Evolutionary conservation across 179 eudicot species (phyloP).

Genomic region (Amaranthus tricolor): DNA sequence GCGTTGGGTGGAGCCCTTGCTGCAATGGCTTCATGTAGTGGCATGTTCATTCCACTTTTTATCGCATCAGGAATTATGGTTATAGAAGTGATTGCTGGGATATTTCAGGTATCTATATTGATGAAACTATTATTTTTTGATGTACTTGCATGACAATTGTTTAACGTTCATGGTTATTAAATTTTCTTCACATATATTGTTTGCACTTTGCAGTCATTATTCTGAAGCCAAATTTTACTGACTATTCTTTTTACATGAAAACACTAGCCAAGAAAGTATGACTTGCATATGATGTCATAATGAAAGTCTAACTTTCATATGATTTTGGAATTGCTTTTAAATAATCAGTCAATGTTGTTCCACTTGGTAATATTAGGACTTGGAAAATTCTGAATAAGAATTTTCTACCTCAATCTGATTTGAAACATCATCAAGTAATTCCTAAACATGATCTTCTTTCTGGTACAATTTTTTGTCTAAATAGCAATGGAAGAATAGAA

Average conservation of each 20-base stretch:
- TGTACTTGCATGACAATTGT: not conserved
- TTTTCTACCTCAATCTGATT: not conserved
- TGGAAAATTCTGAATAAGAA: too few relatives aligned
- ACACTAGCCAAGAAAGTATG: not conserved
- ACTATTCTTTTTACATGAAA: not conserved
- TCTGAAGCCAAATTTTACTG: not conserved
- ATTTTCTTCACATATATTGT: not conserved
- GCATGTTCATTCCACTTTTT: conserved; percentile 87
- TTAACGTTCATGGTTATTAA: not conserved
- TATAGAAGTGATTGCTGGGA: conserved; percentile 56
- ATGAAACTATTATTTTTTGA: not conserved
- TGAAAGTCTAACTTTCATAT: not conserved
- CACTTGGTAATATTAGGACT: not conserved
- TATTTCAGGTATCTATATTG: conserved; percentile 51
- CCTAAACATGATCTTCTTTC: not conserved
- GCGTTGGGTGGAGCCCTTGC: conserved; percentile 96
- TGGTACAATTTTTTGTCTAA: too few relatives aligned
- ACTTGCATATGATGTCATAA: not conserved
- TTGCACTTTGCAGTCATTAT: not conserved
- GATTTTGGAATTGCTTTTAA: not conserved
- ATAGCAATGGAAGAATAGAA: too few relatives aligned
- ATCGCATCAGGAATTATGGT: conserved; percentile 76
- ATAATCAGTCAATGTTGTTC: not conserved
- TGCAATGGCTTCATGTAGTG: conserved; percentile 92
- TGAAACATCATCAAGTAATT: not conserved